phyloP scores from a whole-genome alignment of 305 asterid genomes.

The Fraxinus paxiana region DNA sequence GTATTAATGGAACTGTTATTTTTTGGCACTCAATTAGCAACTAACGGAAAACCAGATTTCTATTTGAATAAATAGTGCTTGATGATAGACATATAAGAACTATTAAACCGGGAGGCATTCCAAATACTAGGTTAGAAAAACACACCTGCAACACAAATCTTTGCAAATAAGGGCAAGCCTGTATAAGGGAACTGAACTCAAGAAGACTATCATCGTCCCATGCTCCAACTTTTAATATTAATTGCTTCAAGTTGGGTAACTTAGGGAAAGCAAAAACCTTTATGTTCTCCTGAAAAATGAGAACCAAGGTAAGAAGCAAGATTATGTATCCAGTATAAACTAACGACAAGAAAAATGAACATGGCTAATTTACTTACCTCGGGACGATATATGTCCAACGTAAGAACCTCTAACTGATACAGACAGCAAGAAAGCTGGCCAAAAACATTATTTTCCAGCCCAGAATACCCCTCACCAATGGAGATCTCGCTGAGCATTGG shows the following conservation, averaged over 20 bases:
- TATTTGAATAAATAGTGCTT: not conserved
- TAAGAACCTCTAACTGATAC: conserved; percentile 41
- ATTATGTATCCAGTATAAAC: conserved; percentile 1
- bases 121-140: conserved; percentile 8
- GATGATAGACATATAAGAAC: not conserved
- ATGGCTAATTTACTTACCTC: conserved; percentile 28
- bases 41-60: not conserved
- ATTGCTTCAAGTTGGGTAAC: conserved; percentile 50
- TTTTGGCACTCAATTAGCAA: not conserved
- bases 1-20: not conserved
- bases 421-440: conserved; percentile 49
- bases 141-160: conserved; percentile 50
- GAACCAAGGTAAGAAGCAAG: not conserved
- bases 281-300: conserved; percentile 36
- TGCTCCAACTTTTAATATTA: conserved; percentile 49
- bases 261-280: conserved; percentile 35
- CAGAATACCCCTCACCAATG: conserved; percentile 48
- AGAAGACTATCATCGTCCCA: conserved; percentile 55
- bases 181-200: conserved; percentile 39
- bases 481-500: conserved; percentile 50
- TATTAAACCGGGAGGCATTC: not conserved
- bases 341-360: not conserved
- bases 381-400: conserved; percentile 47
- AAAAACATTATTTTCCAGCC: conserved; percentile 42
- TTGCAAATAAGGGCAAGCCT: conserved; percentile 43